These are phyloP conservation scores for Crithidia mellificae DNA, from an alignment of 208 protist species.

Conservation along the genomic window DNA sequence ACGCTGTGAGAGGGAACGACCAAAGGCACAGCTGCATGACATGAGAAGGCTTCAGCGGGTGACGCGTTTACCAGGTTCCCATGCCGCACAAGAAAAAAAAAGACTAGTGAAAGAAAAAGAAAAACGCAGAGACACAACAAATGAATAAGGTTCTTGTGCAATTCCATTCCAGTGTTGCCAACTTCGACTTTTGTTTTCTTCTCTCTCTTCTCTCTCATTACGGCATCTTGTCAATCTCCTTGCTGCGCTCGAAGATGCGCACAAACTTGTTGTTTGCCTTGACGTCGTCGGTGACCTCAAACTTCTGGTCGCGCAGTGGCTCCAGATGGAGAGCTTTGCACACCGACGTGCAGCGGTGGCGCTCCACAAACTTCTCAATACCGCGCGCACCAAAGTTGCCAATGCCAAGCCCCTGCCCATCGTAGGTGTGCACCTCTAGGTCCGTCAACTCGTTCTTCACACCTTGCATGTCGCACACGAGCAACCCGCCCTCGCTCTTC, in stretches of 20 bases:
- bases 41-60: too few species aligned
- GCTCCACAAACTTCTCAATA: constrained; percentile 48
- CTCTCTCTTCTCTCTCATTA: constrained; percentile 13
- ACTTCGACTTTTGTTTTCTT: not conserved
- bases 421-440: constrained; percentile 71
- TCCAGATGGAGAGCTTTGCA: constrained; percentile 48
- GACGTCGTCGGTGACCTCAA: constrained; percentile 20
- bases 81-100: too few species aligned
- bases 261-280: constrained; percentile 21
- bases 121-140: too few species aligned
- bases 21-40: too few species aligned
- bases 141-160: too few species aligned
- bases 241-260: constrained; percentile 22
- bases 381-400: constrained; percentile 68
- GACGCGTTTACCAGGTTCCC: too few species aligned
- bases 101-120: too few species aligned
- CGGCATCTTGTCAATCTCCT: constrained; percentile 17
- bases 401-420: constrained; percentile 58
- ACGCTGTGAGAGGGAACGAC: too few species aligned
- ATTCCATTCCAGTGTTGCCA: too few species aligned
- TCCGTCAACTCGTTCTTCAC: constrained; percentile 65
- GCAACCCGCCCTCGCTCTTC: constrained; percentile 45
- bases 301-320: constrained; percentile 20
- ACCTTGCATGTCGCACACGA: constrained; percentile 79
- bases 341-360: constrained; percentile 60